phyloP scores from a whole-genome alignment of 73 alveolate genomes.

The Paramecium pentaurelia region DNA sequence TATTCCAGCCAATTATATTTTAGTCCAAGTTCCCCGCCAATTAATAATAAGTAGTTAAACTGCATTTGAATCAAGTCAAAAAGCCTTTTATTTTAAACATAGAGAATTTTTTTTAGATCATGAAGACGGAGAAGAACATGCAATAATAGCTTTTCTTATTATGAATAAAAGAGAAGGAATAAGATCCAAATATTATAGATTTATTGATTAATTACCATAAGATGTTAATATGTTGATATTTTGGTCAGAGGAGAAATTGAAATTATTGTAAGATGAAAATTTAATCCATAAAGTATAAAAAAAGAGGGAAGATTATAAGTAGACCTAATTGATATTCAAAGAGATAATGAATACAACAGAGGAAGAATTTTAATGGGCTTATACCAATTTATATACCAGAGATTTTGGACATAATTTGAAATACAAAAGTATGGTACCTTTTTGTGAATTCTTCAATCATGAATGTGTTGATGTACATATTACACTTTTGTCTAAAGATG shows the following conservation, averaged over 20 bases:
- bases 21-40: background rate
- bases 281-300: background rate
- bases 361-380: background rate
- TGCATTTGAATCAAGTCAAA: background rate
- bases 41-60: background rate
- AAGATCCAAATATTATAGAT: background rate
- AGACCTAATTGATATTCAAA: background rate
- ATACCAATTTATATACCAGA: background rate
- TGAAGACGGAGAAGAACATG: background rate
- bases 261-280: background rate
- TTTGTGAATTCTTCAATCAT: constrained; percentile 28
- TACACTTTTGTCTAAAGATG: background rate
- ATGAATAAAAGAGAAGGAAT: background rate
- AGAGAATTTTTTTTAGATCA: background rate
- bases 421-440: background rate
- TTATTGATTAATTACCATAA: background rate
- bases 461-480: constrained; percentile 11
- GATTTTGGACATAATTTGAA: background rate
- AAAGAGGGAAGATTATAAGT: background rate
- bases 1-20: background rate
- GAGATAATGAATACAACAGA: background rate
- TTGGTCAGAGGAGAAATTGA: background rate
- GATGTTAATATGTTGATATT: background rate
- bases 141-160: background rate
- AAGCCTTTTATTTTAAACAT: background rate